Percentiles rank a stretch among this genome's conserved stretches.
These are phyloP conservation scores for Magnusiomyces starmeri DNA, from an alignment of 1,139 yeast species.

Conservation along the genomic window DNA sequence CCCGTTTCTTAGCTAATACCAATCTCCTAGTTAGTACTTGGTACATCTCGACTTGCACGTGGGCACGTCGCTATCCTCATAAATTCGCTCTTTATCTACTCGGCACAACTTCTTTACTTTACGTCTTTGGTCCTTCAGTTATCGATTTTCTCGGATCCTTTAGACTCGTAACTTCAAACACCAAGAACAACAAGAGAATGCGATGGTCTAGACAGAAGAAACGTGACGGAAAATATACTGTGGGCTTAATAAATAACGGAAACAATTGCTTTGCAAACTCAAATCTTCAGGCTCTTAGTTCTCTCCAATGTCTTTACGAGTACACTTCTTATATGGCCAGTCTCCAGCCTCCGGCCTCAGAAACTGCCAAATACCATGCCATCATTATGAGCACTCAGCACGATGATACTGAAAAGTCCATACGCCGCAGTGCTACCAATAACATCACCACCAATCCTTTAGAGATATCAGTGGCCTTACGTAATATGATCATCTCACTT, in stretches of 20 bases:
- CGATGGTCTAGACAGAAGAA: conserved; percentile 23
- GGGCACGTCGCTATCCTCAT: too few relatives aligned
- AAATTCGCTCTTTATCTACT: too few relatives aligned
- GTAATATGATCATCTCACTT: conserved; percentile 46
- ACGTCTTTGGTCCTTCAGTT: background rate
- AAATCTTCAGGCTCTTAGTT: conserved; percentile 76
- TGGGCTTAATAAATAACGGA: conserved; percentile 73
- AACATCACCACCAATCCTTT: conserved; percentile 10
- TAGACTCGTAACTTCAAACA: background rate
- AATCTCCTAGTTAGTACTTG: too few relatives aligned
- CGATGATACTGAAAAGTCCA: background rate
- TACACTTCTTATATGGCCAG: too few relatives aligned
- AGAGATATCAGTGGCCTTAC: conserved; percentile 39
- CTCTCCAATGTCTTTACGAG: conserved; percentile 54
- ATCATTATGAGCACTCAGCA: conserved; percentile 13
- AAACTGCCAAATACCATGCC: conserved; percentile 10
- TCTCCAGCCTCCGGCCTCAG: too few relatives aligned
- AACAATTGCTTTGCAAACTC: conserved; percentile 93
- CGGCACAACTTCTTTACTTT: background rate
- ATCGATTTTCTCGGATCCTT: background rate
- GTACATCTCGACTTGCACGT: too few relatives aligned
- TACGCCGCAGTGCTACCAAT: background rate
- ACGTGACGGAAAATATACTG: conserved; percentile 68
- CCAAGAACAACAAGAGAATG: conserved; percentile 3
- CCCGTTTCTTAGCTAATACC: too few relatives aligned